A percentile compares a stretch with the other conserved stretches of the same genome.
Conservation (phyloP, 192 early-diverging fungal genomes). For the Dissophora globulifera region DNA sequence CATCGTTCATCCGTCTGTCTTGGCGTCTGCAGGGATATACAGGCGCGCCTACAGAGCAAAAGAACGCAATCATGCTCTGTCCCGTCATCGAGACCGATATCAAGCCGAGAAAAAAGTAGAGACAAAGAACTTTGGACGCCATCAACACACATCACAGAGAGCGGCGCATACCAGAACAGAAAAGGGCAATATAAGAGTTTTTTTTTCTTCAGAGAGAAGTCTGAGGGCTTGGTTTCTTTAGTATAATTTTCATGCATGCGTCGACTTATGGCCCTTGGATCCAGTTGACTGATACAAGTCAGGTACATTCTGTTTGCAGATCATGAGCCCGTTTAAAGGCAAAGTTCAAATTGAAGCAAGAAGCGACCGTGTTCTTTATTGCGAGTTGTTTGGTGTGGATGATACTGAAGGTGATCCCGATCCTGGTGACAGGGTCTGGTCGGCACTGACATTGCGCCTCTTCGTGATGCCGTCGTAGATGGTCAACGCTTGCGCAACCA, state of each 20-base stretch:
- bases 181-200: neutral
- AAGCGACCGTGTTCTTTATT: slow-evolving; percentile 4
- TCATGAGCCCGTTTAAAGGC: too few species aligned
- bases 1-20: too few species aligned
- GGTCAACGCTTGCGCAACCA: slow-evolving; percentile 86
- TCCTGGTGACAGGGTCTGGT: neutral
- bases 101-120: slow-evolving; percentile 52
- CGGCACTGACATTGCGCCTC: slow-evolving; percentile 23
- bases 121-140: neutral
- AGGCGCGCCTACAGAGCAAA: slow-evolving; percentile 26
- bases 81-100: slow-evolving; percentile 42
- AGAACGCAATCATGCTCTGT: slow-evolving; percentile 46
- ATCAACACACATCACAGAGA: too few species aligned
- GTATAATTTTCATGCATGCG: too few species aligned
- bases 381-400: too few species aligned
- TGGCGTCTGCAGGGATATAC: slow-evolving; percentile 21
- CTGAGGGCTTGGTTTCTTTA: too few species aligned
- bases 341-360: too few species aligned
- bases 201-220: too few species aligned
- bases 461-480: slow-evolving; percentile 64
- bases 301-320: too few species aligned
- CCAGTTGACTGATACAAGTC: too few species aligned
- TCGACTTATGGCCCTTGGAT: too few species aligned
- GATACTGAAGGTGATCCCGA: neutral
- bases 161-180: neutral